phyloP scores from a whole-genome alignment of 257 asterid genomes.

The Jasminum sambac region DNA sequence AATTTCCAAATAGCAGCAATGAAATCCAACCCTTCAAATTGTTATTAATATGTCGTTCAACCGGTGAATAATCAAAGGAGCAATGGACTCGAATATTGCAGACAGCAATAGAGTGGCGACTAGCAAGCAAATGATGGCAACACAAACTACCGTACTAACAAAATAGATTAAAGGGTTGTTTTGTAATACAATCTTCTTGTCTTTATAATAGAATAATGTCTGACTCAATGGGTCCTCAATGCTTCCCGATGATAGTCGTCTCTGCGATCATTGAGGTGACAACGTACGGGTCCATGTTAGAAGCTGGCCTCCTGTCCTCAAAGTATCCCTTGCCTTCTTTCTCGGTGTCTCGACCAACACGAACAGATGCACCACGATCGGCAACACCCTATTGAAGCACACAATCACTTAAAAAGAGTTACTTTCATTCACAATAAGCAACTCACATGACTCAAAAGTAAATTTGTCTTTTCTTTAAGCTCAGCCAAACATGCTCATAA shows the following conservation, averaged over 20 bases:
- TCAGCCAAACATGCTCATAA: not conserved
- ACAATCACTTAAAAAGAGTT: not conserved
- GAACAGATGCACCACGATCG: conserved; percentile 21
- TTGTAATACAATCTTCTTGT: not conserved
- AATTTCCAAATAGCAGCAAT: too few species aligned
- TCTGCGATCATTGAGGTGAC: conserved; percentile 26
- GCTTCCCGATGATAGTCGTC: conserved; percentile 16
- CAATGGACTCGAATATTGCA: not conserved
- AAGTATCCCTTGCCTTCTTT: conserved; percentile 26
- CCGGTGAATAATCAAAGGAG: not conserved
- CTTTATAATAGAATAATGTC: too few species aligned
- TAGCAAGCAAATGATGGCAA: not conserved
- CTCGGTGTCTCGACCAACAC: conserved; percentile 25
- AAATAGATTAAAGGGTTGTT: not conserved
- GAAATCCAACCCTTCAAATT: not conserved
- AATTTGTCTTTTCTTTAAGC: not conserved
- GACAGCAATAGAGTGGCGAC: not conserved
- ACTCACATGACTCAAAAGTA: not conserved
- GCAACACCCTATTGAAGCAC: conserved; percentile 16
- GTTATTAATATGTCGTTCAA: not conserved
- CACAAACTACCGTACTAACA: not conserved
- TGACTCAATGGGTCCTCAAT: not conserved
- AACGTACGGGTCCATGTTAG: conserved; percentile 25
- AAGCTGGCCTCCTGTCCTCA: conserved; percentile 25
- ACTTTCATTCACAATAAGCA: not conserved